Evolutionary conservation across 306 rosid species (phyloP), one percentile per base, ranked within the genome.

Genomic region (Acacia confusa): DNA sequence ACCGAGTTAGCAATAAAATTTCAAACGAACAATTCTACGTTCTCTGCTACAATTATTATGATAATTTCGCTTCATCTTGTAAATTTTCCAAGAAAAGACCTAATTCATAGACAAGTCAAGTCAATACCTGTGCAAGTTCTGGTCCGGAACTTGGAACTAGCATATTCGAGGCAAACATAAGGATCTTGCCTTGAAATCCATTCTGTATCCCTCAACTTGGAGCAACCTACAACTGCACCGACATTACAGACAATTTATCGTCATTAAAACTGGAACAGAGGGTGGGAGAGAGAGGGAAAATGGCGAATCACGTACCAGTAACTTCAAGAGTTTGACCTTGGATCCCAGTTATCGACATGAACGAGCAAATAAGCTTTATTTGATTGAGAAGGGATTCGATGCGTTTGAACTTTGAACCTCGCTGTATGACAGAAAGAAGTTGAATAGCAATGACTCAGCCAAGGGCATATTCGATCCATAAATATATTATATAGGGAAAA

Each of bases 151-250:
- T 90, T 94, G 20, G 87, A 53, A 78, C 86, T 81, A 3, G 86
- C 97, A 78, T 94, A 94, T 84, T 92, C 97, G 44, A 94, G 48
- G 67, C 94, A 91, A 9, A 94, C 97, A 44, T 92, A 94, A 0
- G 97, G 97, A 80, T 94, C 97, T 79, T 94, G 97, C 84, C 97
- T 79, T 24, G 98, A 90, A 83, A 92, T 83, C 98, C 98, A 92
- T 84, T 92, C 97, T 0, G 93, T 92, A 65, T 92, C 97, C 82
- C 85, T 94, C 97, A 94, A 87, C 57, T 90, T 92, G 73, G 89
- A 72, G 77, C 98, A 94, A 43, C 87, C 89, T 48, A 90, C 91
- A 20, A 94, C 97, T 91, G 83, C 78, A 60, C 67, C 85, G 43
- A 41, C 19, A 16, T 60, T 25, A 43, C 36, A 70, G 38, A 45